Base-by-base conservation (phyloP, 1,284 basidiomycete genomes). In the Pulchroboletus neoregius region DNA sequence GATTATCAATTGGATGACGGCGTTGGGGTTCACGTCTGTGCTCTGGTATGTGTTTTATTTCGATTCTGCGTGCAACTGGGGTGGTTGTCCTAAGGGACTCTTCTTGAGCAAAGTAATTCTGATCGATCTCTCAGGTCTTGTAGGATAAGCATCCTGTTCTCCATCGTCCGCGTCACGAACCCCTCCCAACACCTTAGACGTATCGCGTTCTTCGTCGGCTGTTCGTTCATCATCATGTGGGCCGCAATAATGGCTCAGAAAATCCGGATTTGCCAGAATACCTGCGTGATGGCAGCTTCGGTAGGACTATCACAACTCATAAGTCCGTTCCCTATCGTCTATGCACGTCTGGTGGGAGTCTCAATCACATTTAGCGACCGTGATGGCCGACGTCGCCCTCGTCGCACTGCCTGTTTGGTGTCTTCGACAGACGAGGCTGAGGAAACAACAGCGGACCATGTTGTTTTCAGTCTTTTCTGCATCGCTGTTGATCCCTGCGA, bases 361-460 rank as follows among this genome's bases (percentile, higher is more conserved):
- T 27, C 26, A 28, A 28, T 18, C 9, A 22, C 12, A 4, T 28
- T 12, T 24, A 46, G 60, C 50, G 35, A 53, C 57, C 16, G 37
- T 32, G 1, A 38, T 74, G 60, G 44, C 66, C 50, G 40, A 74
- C n/a, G 2, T 9, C 4, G 6, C 24, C 20, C 50, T 58, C 30
- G 50, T 60, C 27, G 26, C 40, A 1, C 30, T 65, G 13, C 55
- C 62, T 1, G 6, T 64, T 6, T 58, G 48, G 18, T 26, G 61
- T 30, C 41, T 51, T 7, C 40, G 40, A 9, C 27, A 11, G 9
- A 39, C 41, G 5, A 37, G n/a, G 13, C 45, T 66, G 0, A 42
- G n/a, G 3, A n/a, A 12, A 6, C 44, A 37, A 20, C 58, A 46
- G 16, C 56, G 51, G 9, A 63, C 59, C 31, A 34, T 57, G 43